Conservation (phyloP, 1,284 basidiomycete genomes). For the Caloboletus firmus region DNA sequence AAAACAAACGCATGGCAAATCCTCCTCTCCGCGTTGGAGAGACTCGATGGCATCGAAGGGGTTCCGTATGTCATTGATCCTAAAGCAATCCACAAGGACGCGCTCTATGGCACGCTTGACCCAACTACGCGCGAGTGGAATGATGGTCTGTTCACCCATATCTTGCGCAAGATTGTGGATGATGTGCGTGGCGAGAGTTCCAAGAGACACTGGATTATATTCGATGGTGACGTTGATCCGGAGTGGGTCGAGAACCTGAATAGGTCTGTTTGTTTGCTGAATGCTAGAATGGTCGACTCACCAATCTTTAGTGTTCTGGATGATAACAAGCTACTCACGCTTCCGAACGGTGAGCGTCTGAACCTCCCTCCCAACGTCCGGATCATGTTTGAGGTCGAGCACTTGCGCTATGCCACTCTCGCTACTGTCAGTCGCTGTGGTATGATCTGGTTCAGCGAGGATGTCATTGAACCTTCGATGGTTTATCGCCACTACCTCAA, state of each 20-base stretch:
- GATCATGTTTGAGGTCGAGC: constrained; percentile 99
- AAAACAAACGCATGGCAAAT: constrained; percentile 99
- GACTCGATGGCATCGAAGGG: constrained; percentile 90
- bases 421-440: constrained; percentile 99
- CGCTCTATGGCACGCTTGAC: constrained; percentile 95
- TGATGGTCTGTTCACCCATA: constrained; percentile 97
- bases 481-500: constrained; percentile 88
- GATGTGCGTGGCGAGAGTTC: constrained; percentile 97
- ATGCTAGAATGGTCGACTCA: constrained; percentile 9
- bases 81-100: constrained; percentile 99
- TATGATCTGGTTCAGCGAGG: constrained; percentile 99
- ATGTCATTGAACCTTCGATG: constrained; percentile 90
- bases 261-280: constrained; percentile 57
- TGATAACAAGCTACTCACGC: constrained; percentile 96
- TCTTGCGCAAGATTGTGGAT: constrained; percentile 96
- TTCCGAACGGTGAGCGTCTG: constrained; percentile 98
- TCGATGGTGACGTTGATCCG: constrained; percentile 99
- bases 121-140: constrained; percentile 99
- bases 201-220: constrained; percentile 99
- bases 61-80: constrained; percentile 98
- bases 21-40: constrained; percentile 86
- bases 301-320: constrained; percentile 79
- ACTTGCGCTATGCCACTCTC: constrained; percentile 94
- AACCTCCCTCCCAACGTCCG: constrained; percentile 96
- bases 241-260: constrained; percentile 99